Evolutionary conservation across 805 yeast genomes (phyloP), one percentile per base, ranked within the genome.

Genomic region (Grigorovia yakushimaensis): DNA sequence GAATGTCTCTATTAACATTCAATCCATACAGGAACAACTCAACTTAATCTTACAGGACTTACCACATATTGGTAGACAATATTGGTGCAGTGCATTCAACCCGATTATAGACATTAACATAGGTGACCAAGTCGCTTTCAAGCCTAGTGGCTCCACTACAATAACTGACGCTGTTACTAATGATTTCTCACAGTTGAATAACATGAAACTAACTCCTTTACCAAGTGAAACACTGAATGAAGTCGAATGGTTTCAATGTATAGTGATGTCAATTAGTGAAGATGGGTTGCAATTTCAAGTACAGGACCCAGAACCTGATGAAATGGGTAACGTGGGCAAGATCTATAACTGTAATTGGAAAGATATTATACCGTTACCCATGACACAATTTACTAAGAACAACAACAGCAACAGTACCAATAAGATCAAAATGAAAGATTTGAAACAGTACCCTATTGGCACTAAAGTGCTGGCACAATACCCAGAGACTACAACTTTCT

Each of bases 221-320:
- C 44, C 44, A 19, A 74, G 74, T 50, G 81, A 77, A 56, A 73
- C 83, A 38, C 47, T 22, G 11, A 5, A 44, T 20, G 73, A 78
- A n/a, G 89, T 77, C 13, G 98, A 91, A 61, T 93, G 98, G 98
- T 88, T 93, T 55, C 96, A 87, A 62, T 93, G 98, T 68, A 88
- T 84, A 58, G 95, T 93, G 15, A 76, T 82, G 23, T 80, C 78
- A 54, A 79, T 91, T 3, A 66, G 79, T n/a, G 78, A 78, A 1
- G 95, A 87, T 54, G 91, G 93, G 1, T 69, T 71, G 1, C 68
- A 78, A 49, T 88, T 82, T 61, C 98, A 93, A 65, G 89, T 93
- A n/a, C 79, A 87, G 56, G 98, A 93, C 64, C 96, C 98, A 0
- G 98, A 93, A 59, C 98, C 98, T 0, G 98, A 93, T 59, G 98